Evolutionary conservation across 208 protist genomes (phyloP).

Genomic region (Willaertia magna): DNA sequence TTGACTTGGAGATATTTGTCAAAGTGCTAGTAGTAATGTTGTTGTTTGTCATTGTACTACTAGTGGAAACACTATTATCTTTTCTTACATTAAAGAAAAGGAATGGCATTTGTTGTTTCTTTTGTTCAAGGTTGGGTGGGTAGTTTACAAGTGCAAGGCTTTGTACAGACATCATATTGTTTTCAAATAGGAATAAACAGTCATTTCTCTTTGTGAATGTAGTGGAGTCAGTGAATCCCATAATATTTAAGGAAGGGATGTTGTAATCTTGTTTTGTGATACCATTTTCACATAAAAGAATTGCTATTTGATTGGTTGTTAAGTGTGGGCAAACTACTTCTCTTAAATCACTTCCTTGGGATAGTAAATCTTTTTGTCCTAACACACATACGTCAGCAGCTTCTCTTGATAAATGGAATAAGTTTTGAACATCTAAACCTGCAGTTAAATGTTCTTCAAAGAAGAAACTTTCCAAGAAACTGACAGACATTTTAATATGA

Average conservation of each 20-base stretch:
- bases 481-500: background rate
- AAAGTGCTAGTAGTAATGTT: background rate
- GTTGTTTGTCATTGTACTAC: background rate
- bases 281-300: background rate
- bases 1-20: background rate
- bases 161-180: background rate
- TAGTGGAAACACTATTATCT: too few relatives aligned
- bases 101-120: background rate
- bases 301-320: background rate
- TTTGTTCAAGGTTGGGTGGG: background rate
- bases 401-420: background rate
- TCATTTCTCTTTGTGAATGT: background rate
- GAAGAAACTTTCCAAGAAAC: constrained; percentile 1
- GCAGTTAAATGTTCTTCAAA: background rate
- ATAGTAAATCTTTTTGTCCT: background rate
- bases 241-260: background rate
- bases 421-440: background rate
- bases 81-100: background rate
- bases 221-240: background rate
- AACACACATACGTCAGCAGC: background rate
- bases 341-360: background rate
- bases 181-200: background rate
- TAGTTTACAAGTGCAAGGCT: background rate
- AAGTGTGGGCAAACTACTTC: background rate
- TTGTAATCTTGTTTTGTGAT: background rate